Base-by-base conservation (phyloP, 805 yeast genomes). In the Candida quercuum region DNA sequence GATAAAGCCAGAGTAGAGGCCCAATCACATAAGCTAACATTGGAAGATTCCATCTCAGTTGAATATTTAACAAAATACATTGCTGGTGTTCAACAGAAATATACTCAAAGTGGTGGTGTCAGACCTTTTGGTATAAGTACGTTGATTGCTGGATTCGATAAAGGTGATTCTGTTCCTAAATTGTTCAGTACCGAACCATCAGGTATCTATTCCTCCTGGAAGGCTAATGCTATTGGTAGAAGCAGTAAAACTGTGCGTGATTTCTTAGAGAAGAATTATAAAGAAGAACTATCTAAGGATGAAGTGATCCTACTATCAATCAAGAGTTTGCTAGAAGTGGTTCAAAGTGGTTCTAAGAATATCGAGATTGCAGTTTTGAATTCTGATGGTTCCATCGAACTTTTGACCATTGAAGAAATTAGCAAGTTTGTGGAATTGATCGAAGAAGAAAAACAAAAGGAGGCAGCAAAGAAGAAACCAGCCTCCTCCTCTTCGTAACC, bases 91-190 rank as follows among this genome's bases (percentile, higher is more conserved):
- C 97, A 93, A 64, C 99, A 93, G 61, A 77, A 81, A 61, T 93
- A 91, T 65, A 93, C 99, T 6, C 99, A 93, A 64, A 81, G 94
- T 35, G 99, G 99, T 49, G 99, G 99, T 63, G 96, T 93, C 19
- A 78, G 99, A 63, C 99, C 99, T 16, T 93, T 93, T 60, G 99
- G 99, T 41, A 85, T 93, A 51, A 82, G 96, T 36, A 93, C 97
- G 21, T 69, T 93, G 53, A 85, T 93, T 59, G 96, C 95, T 18
- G 99, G 99, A 1, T 93, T 93, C 54, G 98, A 93, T 66, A 81
- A 81, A 38, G 81, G 82, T 54, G 96, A 87, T 63, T 64, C 63
- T 17, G 74, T 71, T 24, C 97, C 98, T 32, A 81, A 76, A 59
- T 73, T 93, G 48, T 93, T 81, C 65, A 94, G 86, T 62, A 93